These are phyloP conservation scores for Perilla frutescens DNA, from an alignment of 257 asterid genomes.

Conservation along the genomic window DNA sequence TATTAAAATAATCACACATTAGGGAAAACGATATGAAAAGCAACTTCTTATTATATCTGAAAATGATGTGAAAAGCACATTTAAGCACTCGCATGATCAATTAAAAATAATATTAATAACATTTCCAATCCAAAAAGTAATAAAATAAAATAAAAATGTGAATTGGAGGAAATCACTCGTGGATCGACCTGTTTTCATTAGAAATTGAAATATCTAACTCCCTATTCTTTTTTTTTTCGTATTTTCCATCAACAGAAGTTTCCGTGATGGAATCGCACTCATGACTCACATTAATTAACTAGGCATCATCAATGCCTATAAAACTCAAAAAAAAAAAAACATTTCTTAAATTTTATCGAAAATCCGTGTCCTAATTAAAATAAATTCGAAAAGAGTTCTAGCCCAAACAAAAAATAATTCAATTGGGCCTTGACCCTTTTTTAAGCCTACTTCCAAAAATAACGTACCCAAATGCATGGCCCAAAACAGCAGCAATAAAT, in stretches of 20 bases:
- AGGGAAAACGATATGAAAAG: not conserved
- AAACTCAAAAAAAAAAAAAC: not conserved
- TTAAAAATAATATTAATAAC: not conserved
- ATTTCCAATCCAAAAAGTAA: not conserved
- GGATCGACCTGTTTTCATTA: not conserved
- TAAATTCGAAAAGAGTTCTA: not conserved
- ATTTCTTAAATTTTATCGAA: too few relatives aligned
- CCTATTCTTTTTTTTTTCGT: not conserved
- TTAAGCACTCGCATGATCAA: not conserved
- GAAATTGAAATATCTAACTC: not conserved
- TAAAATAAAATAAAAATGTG: not conserved
- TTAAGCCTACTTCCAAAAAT: slow-evolving; percentile 58
- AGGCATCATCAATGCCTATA: too few relatives aligned
- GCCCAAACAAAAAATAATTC: not conserved
- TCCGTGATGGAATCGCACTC: too few relatives aligned
- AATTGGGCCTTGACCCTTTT: slow-evolving; percentile 36
- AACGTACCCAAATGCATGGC: slow-evolving; percentile 71
- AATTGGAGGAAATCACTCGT: too few relatives aligned
- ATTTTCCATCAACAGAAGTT: too few relatives aligned
- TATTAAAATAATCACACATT: not conserved
- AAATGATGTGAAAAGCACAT: not conserved
- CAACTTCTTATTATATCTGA: not conserved
- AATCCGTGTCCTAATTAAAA: too few relatives aligned
- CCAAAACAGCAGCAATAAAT: slow-evolving; percentile 65
- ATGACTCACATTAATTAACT: too few relatives aligned